These are phyloP conservation scores for Pythium folliculosum DNA, from an alignment of 352 stramenopile genomes.

Conservation along the genomic window DNA sequence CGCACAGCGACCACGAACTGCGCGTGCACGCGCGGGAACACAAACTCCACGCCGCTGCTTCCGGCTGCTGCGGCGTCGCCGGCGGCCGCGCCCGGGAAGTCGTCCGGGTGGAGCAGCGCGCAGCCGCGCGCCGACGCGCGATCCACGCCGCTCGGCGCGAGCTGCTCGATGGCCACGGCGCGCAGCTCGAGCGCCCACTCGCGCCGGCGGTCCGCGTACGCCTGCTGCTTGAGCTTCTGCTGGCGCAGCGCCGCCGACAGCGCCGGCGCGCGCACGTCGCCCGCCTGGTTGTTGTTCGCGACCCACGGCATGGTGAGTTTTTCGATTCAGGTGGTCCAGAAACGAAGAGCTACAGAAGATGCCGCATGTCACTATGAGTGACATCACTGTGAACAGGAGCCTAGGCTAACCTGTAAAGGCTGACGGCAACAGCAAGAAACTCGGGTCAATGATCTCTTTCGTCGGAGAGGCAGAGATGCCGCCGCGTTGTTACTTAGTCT, in stretches of 20 bases:
- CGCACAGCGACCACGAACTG: constrained; percentile 74
- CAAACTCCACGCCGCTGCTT: constrained; percentile 32
- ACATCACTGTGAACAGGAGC: not conserved
- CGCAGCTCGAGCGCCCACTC: constrained; percentile 44
- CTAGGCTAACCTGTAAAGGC: constrained; percentile 3
- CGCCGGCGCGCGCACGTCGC: constrained; percentile 74
- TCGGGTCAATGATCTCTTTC: not conserved
- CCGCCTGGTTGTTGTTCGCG: constrained; percentile 84
- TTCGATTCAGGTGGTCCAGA: constrained; percentile 14
- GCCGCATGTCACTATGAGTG: constrained; percentile 11
- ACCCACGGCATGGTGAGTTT: constrained; percentile 70
- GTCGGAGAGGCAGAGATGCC: not conserved
- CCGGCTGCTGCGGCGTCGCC: not conserved
- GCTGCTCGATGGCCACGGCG: constrained; percentile 45
- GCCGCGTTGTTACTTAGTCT: constrained; percentile 21
- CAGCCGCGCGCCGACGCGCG: constrained; percentile 42
- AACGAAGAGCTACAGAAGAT: constrained; percentile 5
- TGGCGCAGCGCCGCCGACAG: constrained; percentile 56
- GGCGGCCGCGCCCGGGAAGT: constrained; percentile 44
- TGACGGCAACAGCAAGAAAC: not conserved
- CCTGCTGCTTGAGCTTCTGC: constrained; percentile 47
- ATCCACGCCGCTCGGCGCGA: constrained; percentile 22
- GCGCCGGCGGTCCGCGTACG: constrained; percentile 13
- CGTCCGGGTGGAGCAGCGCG: constrained; percentile 58
- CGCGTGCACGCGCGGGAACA: constrained; percentile 68